Evolutionary conservation across 305 asterid genomes (phyloP), one percentile per base, ranked within the genome.

Genomic region (Rubia balearica): DNA sequence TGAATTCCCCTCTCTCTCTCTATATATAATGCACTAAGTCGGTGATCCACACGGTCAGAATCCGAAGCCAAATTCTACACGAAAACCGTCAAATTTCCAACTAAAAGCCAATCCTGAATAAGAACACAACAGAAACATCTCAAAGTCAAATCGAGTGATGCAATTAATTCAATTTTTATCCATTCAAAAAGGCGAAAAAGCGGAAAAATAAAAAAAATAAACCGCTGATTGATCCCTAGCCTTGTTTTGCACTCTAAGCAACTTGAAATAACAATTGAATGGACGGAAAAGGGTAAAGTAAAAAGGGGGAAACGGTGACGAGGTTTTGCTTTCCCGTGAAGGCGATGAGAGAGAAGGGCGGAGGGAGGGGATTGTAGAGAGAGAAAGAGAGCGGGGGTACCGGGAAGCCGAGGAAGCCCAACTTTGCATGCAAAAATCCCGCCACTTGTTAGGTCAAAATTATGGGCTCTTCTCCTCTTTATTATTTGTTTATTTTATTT

Each of bases 11-110:
- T 9, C 16, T 9, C 13, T 5, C 36, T 10, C 8, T 61, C 0
- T 6, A 38, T 12, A 61, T 13, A 27, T 59, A 78, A 81, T 72
- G 79, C 86, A 84, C 75, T 81, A 81, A 69, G 7, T 14, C 61
- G 70, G 68, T 22, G 75, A 86, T 84, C 73, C 76, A 80, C 77
- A 11, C 10, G 61, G 81, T 80, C 82, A 84, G 36, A 76, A 77
- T 79, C 74, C 73, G 68, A 76, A 67, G 57, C 77, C 80, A 81
- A 74, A 76, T n/a, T 12, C 60, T 1, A 63, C 55, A 60, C 69
- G 33, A 66, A 51, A 68, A 73, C 60, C 33, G 67, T 21, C 36
- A 65, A 62, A 63, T 19, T 57, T 11, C 61, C 24, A 7, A 7
- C 30, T 7, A 56, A 56, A 56, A 19, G 12, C 13, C 42, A 24